Evolutionary conservation across 169 alveolate species (phyloP).

Genomic region (Plasmodium blacklocki): DNA sequence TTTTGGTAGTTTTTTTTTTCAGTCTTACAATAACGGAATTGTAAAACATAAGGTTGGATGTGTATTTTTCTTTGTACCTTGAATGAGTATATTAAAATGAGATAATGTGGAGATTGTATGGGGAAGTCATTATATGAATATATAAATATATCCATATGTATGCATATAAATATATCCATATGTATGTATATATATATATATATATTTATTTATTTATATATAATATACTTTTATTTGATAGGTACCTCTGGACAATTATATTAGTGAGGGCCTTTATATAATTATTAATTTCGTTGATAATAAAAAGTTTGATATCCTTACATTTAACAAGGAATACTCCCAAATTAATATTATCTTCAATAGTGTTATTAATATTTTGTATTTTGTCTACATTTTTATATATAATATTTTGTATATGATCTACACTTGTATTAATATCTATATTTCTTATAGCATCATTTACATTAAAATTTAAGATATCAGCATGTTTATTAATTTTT

Average conservation of each 20-base stretch:
- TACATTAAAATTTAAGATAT: conserved; percentile 58
- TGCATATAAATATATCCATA: not conserved
- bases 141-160: not conserved
- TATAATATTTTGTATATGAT: conserved; percentile 70
- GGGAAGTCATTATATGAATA: not conserved
- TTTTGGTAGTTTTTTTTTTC: conserved; percentile 58
- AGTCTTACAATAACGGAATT: conserved; percentile 64
- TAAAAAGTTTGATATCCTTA: conserved; percentile 63
- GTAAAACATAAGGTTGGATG: conserved; percentile 70
- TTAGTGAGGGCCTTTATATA: conserved; percentile 55
- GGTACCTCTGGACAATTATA: conserved; percentile 71
- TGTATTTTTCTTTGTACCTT: conserved; percentile 71
- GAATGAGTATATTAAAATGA: not conserved
- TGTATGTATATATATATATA: not conserved
- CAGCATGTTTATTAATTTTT: conserved; percentile 66
- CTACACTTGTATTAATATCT: conserved; percentile 72
- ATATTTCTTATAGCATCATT: conserved; percentile 73
- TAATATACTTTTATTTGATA: not conserved
- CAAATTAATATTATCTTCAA: conserved; percentile 62
- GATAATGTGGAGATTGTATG: not conserved
- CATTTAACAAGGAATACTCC: conserved; percentile 59
- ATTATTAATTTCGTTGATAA: conserved; percentile 61
- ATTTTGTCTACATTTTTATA: conserved; percentile 60
- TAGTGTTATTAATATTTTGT: conserved; percentile 68
- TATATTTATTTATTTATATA: not conserved